Conservation (phyloP, 768 basidiomycete species). For the Sarcodon aspratus region DNA sequence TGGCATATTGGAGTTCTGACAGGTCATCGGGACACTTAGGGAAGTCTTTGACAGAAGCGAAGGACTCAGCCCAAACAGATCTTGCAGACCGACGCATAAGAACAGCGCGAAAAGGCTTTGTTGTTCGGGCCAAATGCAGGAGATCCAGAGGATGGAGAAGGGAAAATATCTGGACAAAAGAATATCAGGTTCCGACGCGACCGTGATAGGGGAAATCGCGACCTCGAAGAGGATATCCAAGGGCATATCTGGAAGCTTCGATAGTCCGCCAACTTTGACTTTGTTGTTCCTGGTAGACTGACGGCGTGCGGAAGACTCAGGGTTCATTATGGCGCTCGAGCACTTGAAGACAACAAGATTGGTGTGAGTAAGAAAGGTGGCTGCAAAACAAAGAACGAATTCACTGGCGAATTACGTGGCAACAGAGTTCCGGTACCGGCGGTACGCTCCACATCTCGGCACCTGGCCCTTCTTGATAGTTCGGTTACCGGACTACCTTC, state of each 20-base stretch:
- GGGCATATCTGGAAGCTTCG: neutral
- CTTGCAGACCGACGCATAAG: constrained; percentile 5
- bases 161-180: constrained; percentile 3
- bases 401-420: too few species aligned
- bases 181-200: neutral
- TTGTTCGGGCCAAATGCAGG: constrained; percentile 7
- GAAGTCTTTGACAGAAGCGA: constrained; percentile 4
- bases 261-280: neutral
- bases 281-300: too few species aligned
- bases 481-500: too few species aligned
- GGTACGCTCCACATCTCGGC: too few species aligned
- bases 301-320: too few species aligned
- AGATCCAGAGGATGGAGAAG: constrained; percentile 8
- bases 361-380: too few species aligned
- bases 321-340: too few species aligned
- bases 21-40: constrained; percentile 9
- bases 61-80: constrained; percentile 5
- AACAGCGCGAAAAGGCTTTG: constrained; percentile 6
- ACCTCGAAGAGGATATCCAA: neutral
- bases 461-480: too few species aligned
- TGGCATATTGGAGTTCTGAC: constrained; percentile 9
- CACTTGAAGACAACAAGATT: too few species aligned
- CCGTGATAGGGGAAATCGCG: neutral
- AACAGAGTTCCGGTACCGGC: too few species aligned
- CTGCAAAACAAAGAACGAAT: too few species aligned